Conservation (phyloP, 441 rosid genomes). For the Gossypium aridum region DNA sequence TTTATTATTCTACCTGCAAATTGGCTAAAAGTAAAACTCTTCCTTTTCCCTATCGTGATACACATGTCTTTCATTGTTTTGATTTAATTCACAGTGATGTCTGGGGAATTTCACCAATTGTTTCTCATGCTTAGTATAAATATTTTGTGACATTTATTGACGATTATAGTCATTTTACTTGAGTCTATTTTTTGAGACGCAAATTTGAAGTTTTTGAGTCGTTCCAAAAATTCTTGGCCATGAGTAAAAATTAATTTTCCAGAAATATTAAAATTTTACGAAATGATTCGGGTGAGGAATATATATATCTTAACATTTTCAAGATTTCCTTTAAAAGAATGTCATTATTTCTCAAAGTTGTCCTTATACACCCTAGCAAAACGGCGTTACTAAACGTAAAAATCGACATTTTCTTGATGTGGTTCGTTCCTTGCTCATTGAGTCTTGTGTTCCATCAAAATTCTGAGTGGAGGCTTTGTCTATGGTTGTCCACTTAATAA, state of each 20-base stretch:
- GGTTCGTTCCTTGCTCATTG: neutral
- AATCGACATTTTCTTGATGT: neutral
- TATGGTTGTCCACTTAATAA: neutral
- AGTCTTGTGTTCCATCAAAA: neutral
- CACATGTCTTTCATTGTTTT: neutral
- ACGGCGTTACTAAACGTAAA: neutral
- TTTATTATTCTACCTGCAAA: no score
- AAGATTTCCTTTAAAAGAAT: neutral
- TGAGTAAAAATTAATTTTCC: neutral
- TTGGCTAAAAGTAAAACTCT: no score
- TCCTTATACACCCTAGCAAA: neutral
- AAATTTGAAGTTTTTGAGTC: neutral
- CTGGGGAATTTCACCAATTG: neutral
- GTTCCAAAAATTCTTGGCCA: neutral
- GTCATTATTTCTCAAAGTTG: neutral
- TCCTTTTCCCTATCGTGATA: no score
- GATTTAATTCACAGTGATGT: neutral
- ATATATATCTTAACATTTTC: neutral
- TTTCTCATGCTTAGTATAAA: neutral
- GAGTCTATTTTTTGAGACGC: neutral
- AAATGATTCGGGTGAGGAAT: neutral
- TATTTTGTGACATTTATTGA: neutral
- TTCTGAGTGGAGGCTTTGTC: neutral
- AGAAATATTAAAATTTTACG: neutral
- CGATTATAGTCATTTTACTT: neutral